These are phyloP conservation scores for Trypanosoma caninum DNA, from an alignment of 208 protist genomes.

Conservation along the genomic window DNA sequence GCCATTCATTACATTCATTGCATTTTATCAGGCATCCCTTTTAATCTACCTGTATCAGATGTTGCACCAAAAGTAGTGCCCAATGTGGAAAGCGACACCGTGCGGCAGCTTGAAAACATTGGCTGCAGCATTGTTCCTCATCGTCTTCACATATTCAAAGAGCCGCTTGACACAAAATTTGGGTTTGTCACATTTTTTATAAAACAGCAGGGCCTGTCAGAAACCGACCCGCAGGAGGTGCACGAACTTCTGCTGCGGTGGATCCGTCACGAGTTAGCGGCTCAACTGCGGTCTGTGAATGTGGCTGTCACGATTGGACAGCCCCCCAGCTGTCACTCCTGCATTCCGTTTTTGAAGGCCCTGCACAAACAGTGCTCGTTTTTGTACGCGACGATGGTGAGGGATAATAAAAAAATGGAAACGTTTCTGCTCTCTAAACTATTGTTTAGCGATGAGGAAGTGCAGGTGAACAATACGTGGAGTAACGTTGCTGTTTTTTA, in stretches of 20 bases:
- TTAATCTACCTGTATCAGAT: constrained; percentile 33
- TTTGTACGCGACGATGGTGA: constrained; percentile 25
- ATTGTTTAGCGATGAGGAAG: constrained; percentile 26
- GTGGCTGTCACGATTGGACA: constrained; percentile 43
- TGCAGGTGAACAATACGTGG: constrained; percentile 14
- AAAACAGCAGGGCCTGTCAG: constrained; percentile 1
- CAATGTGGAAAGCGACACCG: constrained; percentile 22
- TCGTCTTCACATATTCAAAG: constrained; percentile 79
- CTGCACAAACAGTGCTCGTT: constrained; percentile 45
- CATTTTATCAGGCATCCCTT: constrained; percentile 42
- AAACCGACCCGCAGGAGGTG: constrained; percentile 13
- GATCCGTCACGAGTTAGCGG: constrained; percentile 40
- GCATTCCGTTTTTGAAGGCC: constrained; percentile 42
- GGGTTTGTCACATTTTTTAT: constrained; percentile 65
- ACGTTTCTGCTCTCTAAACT: constrained; percentile 68
- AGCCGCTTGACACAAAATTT: constrained; percentile 66
- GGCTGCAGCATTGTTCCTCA: constrained; percentile 61
- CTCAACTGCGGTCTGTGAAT: constrained; percentile 38
- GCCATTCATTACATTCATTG: constrained; percentile 71
- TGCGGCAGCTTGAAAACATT: constrained; percentile 27
- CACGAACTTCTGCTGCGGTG: constrained; percentile 48
- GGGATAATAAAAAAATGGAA: constrained; percentile 50
- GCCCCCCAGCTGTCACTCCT: constrained; percentile 56
- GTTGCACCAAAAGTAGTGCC: constrained; percentile 49
- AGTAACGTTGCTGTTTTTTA: constrained; percentile 37